phyloP scores from a whole-genome alignment of 768 basidiomycete species.

The Holtermannia corniformis region DNA sequence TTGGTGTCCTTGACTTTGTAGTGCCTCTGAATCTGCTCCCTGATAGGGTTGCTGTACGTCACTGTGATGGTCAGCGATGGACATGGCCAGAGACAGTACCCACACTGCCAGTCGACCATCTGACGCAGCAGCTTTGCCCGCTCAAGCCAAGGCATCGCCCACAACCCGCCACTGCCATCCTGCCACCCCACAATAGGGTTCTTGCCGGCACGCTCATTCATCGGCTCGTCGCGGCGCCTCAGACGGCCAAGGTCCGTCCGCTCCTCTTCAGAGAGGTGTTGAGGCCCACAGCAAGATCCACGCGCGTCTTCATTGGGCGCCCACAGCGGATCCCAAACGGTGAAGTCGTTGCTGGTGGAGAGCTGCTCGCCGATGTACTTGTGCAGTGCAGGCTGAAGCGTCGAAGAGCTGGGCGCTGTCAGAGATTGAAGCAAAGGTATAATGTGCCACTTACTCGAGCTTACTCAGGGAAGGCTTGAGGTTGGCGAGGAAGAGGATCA shows the following conservation, averaged over 20 bases:
- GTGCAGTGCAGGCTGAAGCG: conserved; percentile 23
- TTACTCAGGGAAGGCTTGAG: conserved; percentile 26
- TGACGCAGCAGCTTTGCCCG: conserved; percentile 23
- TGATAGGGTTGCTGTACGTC: conserved; percentile 20
- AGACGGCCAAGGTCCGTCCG: conserved; percentile 21
- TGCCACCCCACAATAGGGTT: conserved; percentile 22
- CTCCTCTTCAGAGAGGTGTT: not conserved
- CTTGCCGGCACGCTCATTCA: conserved; percentile 7
- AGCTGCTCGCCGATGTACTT: conserved; percentile 24
- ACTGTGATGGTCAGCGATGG: conserved; percentile 9
- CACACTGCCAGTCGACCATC: conserved; percentile 37
- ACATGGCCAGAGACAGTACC: conserved; percentile 2
- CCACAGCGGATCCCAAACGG: conserved; percentile 35
- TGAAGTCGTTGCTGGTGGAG: conserved; percentile 23
- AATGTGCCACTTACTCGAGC: conserved; percentile 20
- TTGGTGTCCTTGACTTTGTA: conserved; percentile 8
- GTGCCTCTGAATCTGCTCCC: conserved; percentile 22
- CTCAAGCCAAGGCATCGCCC: conserved; percentile 32
- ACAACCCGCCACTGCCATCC: conserved; percentile 24
- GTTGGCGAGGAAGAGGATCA: conserved; percentile 28
- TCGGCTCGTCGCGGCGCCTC: conserved; percentile 24
- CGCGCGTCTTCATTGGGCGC: conserved; percentile 29
- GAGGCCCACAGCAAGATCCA: conserved; percentile 24
- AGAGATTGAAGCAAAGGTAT: not conserved
- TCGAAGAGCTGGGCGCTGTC: conserved; percentile 16